Percentiles rank a stretch among this genome's conserved stretches.
Evolutionary conservation across 1,139 yeast species (phyloP).

Genomic region (Debaryomyces singareniensis): DNA sequence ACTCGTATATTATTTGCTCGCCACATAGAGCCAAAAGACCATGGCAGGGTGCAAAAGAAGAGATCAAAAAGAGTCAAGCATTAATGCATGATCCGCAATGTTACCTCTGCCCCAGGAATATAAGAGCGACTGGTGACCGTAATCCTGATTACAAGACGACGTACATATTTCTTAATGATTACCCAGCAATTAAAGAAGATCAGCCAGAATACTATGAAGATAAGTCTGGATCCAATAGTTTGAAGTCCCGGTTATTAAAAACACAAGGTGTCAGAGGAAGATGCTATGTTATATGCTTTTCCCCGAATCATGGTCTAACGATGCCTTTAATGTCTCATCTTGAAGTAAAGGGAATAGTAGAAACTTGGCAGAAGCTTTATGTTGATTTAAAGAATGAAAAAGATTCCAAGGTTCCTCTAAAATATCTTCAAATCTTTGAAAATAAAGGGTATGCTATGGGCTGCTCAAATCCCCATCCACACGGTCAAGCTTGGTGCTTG

Average conservation of each 20-base stretch:
- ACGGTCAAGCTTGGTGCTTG: slow-evolving; percentile 76
- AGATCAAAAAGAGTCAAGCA: slow-evolving; percentile 31
- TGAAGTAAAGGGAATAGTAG: slow-evolving; percentile 44
- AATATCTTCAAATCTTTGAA: slow-evolving; percentile 68
- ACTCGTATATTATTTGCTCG: slow-evolving; percentile 61
- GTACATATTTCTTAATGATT: slow-evolving; percentile 61
- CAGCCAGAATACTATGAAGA: slow-evolving; percentile 41
- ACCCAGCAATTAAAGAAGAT: slow-evolving; percentile 58
- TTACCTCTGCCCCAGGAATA: slow-evolving; percentile 69
- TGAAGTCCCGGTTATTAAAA: slow-evolving; percentile 41
- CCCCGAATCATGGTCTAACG: slow-evolving; percentile 66
- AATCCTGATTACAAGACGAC: slow-evolving; percentile 58
- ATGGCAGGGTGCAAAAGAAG: slow-evolving; percentile 75
- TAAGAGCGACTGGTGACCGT: slow-evolving; percentile 56
- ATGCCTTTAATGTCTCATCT: slow-evolving; percentile 52
- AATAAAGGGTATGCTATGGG: slow-evolving; percentile 82
- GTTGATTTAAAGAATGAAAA: slow-evolving; percentile 27
- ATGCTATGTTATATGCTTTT: slow-evolving; percentile 68
- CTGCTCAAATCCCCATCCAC: slow-evolving; percentile 78
- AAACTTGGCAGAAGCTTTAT: slow-evolving; percentile 57
- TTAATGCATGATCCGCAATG: slow-evolving; percentile 62
- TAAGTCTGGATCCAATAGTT: slow-evolving; percentile 10
- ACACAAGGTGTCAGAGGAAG: slow-evolving; percentile 62
- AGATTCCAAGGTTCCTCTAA: slow-evolving; percentile 39
- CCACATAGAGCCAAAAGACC: slow-evolving; percentile 78